Base-by-base conservation (phyloP, 2,329 filamentous ascomycete species). In the Penicillium frequentans region DNA sequence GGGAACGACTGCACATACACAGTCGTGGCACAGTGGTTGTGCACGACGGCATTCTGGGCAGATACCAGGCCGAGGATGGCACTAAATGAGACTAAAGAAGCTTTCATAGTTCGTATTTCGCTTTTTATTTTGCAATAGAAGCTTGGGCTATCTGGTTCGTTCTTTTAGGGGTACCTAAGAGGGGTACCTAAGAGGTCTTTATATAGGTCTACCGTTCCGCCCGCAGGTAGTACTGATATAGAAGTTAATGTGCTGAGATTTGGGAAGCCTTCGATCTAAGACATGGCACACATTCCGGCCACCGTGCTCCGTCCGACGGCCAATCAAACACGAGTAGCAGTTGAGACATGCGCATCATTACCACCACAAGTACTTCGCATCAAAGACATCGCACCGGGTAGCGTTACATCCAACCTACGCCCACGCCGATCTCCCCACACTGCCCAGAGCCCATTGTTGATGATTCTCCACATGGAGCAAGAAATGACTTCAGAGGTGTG, bases 1-100 rank as follows among this genome's bases (percentile, higher is more conserved):
- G 65, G 65, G 59, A 63, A 64, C 27, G 65, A 67, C 56, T 67
- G 65, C 52, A 67, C 57, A 53, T 67, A 67, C 7, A 67, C 58
- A 2, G 64, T 13, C 35, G 57, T 52, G 16, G 26, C 52, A 61
- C 64, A 67, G 54, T 66, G 50, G 49, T 67, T 67, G 24, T 65
- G 3, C 48, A 67, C 65, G 42, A 63, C 37, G 21, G 65, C 64
- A 59, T 64, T 62, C 52, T 67, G 65, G 54, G 64, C 65, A 13
- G 62, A 61, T 37, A 43, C 59, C 23, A 66, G 47, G 54, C 64
- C 59, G n/a, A 65, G 33, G 35, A 67, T 35, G 52, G 59, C 58
- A 57, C 55, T 23, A 26, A 66, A 53, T 55, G 58, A 24, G 33
- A 67, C 52, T 23, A 64, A 13, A 23, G 59, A 60, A 47, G 47